Percentiles rank a stretch among this genome's conserved stretches.
phyloP scores from a whole-genome alignment of 2,329 filamentous ascomycete genomes.

The Xylariaceae sp. region DNA sequence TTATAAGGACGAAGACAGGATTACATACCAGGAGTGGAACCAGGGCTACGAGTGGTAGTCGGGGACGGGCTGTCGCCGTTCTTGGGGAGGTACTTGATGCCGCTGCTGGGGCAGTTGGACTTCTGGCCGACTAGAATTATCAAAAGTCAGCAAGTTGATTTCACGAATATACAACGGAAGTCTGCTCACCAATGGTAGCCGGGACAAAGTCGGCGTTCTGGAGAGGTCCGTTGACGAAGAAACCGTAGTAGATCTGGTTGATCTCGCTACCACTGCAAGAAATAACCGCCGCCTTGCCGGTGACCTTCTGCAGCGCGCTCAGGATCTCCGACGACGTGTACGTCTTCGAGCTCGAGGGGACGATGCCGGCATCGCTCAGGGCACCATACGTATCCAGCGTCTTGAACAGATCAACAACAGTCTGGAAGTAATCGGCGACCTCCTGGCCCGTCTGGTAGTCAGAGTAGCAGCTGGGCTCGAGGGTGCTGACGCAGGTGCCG shows the following conservation, averaged over 20 bases:
- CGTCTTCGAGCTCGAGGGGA: constrained; percentile 48
- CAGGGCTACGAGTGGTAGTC: constrained; percentile 14
- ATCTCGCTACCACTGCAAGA: constrained; percentile 47
- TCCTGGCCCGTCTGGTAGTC: constrained; percentile 57
- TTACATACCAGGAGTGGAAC: constrained; percentile 16
- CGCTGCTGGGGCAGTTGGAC: constrained; percentile 56
- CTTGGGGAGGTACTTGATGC: constrained; percentile 63
- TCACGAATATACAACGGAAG: neutral
- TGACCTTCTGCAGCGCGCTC: constrained; percentile 47
- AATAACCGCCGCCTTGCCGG: constrained; percentile 51
- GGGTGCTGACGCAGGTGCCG: constrained; percentile 66
- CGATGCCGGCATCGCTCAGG: constrained; percentile 57
- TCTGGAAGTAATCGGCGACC: constrained; percentile 64
- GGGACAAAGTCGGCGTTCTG: constrained; percentile 57
- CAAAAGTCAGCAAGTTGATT: neutral
- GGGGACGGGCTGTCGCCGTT: constrained; percentile 18
- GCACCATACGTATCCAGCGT: constrained; percentile 57
- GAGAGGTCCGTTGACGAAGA: constrained; percentile 53
- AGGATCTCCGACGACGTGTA: constrained; percentile 58
- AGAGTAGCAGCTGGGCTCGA: constrained; percentile 61
- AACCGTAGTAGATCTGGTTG: constrained; percentile 58
- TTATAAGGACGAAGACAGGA: too few relatives aligned
- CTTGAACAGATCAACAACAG: constrained; percentile 61
- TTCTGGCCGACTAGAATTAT: constrained; percentile 46
- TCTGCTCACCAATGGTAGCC: constrained; percentile 28